Evolutionary conservation across 208 protist species (phyloP).

Genomic region (Acanthamoeba divionensis): DNA sequence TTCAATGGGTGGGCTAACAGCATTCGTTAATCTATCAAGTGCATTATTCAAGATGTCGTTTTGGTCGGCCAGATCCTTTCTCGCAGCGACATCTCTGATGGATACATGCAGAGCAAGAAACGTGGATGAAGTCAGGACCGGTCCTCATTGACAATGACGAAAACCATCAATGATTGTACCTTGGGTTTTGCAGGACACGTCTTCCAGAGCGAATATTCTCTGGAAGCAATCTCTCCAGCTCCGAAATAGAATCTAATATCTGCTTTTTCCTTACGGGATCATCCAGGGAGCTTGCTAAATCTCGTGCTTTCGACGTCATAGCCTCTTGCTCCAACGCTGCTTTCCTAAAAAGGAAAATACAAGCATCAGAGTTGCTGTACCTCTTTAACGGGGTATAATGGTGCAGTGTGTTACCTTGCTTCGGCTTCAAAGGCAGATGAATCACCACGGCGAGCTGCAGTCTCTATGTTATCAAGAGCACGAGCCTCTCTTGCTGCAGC

Average conservation of each 20-base stretch:
- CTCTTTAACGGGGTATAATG: too few species aligned
- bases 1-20: neutral
- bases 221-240: slow-evolving; percentile 27
- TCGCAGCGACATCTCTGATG: neutral
- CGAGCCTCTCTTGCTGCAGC: too few species aligned
- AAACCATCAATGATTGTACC: neutral
- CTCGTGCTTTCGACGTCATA: too few species aligned
- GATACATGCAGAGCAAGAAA: neutral
- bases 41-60: neutral
- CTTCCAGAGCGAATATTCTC: neutral
- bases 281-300: too few species aligned
- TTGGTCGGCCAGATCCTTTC: neutral
- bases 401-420: too few species aligned
- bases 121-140: too few species aligned
- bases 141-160: neutral
- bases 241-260: slow-evolving; percentile 23
- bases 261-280: neutral
- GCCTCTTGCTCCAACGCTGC: too few species aligned
- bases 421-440: too few species aligned
- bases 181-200: neutral
- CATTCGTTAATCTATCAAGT: neutral
- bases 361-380: too few species aligned
- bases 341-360: too few species aligned
- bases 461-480: too few species aligned
- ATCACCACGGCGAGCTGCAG: too few species aligned